Evolutionary conservation across 2,329 filamentous ascomycete genomes (phyloP).

Genomic region (Proliferodiscus dingleyae): DNA sequence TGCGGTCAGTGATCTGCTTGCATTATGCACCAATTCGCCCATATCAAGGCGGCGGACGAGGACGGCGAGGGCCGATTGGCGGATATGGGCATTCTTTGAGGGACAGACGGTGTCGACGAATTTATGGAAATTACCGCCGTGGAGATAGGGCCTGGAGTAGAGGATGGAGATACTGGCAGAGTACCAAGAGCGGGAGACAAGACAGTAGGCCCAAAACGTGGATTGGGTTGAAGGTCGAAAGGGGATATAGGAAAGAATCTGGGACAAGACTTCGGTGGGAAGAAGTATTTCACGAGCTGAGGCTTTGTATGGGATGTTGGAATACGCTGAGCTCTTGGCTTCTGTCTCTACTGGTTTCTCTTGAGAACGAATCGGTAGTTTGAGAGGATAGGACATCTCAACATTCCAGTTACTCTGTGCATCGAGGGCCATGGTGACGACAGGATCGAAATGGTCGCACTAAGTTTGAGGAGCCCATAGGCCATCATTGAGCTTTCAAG

Average conservation of each 20-base stretch:
- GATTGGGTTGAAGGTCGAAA: slow-evolving; percentile 15
- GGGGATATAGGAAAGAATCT: slow-evolving; percentile 29
- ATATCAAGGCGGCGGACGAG: slow-evolving; percentile 31
- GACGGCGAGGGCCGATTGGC: slow-evolving; percentile 24
- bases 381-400: slow-evolving; percentile 27
- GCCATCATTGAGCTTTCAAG: background rate
- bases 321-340: background rate
- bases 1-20: slow-evolving; percentile 28
- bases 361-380: slow-evolving; percentile 6
- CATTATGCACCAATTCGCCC: slow-evolving; percentile 30
- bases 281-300: slow-evolving; percentile 25
- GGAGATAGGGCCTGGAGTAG: slow-evolving; percentile 27
- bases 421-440: slow-evolving; percentile 25
- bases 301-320: slow-evolving; percentile 1
- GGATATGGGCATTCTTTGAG: slow-evolving; percentile 33
- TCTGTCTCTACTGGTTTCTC: no score
- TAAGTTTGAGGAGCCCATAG: background rate
- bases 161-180: slow-evolving; percentile 22
- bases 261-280: slow-evolving; percentile 29
- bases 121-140: slow-evolving; percentile 27
- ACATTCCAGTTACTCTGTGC: slow-evolving; percentile 30
- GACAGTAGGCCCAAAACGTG: slow-evolving; percentile 27
- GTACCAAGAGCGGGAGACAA: slow-evolving; percentile 31
- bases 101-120: slow-evolving; percentile 32
- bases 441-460: background rate